Percentiles rank a stretch among this genome's conserved stretches.
Evolutionary conservation across 2,329 filamentous ascomycete species (phyloP).

Genomic region (Sporothrix humicola): DNA sequence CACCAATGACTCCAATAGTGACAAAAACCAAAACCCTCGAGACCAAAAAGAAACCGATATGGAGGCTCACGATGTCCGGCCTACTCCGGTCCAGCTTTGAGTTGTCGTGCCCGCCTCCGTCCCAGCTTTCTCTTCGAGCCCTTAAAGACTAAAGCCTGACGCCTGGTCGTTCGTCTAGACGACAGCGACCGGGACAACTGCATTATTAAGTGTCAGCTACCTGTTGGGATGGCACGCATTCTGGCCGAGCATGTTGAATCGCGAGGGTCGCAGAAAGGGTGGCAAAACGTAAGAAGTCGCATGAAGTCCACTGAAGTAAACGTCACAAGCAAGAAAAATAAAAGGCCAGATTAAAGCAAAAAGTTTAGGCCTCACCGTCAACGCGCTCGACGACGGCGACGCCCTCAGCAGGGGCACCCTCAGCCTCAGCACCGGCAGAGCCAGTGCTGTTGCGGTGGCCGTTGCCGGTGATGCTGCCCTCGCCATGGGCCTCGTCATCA

Average conservation of each 20-base stretch:
- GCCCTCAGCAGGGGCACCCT: not conserved
- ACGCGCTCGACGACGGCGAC: conserved; percentile 15
- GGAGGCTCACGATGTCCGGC: not conserved
- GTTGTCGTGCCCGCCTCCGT: not conserved
- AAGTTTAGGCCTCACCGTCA: conserved; percentile 17
- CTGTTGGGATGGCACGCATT: not conserved
- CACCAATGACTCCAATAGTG: conserved; percentile 23
- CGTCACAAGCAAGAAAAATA: not conserved
- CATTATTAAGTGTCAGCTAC: conserved; percentile 15
- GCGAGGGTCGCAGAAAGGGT: conserved; percentile 18
- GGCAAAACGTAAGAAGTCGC: not conserved
- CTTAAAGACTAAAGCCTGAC: not conserved
- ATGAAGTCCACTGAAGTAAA: not conserved
- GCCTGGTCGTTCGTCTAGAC: conserved; percentile 10
- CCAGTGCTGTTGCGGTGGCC: conserved; percentile 8
- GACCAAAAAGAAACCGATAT: not conserved
- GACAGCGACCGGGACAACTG: conserved; percentile 23
- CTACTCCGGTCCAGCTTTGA: not conserved
- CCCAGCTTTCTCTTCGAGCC: not conserved
- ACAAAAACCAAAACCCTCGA: not conserved
- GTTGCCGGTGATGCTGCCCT: conserved; percentile 17
- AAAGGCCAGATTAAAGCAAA: not conserved
- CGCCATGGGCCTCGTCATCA: conserved; percentile 30
- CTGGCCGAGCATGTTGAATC: not conserved
- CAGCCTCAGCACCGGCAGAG: conserved; percentile 8